Base-by-base conservation (phyloP, 2,329 filamentous ascomycete genomes). In the Cladosporium sp. region DNA sequence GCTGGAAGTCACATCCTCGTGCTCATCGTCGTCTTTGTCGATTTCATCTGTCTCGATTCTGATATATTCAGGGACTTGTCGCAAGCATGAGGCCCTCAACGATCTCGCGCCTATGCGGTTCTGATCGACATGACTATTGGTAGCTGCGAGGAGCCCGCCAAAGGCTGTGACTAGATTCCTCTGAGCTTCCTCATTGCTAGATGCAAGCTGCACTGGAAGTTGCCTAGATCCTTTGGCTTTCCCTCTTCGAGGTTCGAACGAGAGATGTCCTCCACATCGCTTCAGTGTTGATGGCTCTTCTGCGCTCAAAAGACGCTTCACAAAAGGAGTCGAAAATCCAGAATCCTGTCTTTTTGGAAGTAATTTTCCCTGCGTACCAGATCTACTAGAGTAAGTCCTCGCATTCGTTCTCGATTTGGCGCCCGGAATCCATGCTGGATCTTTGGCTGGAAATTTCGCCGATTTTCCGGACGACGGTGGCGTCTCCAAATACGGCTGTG, bases 21-120 rank as follows among this genome's bases (percentile, higher is more conserved):
- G 64, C 3, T 66, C 64, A 10, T 69, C 66, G 4, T 61, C 56
- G 14, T 61, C 54, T 32, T 68, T 65, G 10, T 68, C 56, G 16
- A 63, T 58, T 43, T 73, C 70, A 2, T 69, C 59, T 28, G 63
- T 64, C 16, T 50, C 48, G 22, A 50, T 40, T 5, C 28, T 18
- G 32, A 75, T 72, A 42, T 73, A 73, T 10, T 61, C 61, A 0
- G 73, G 71, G 10, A 75, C 61, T 45, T 66, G 65, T 10, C 66
- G 64, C 31, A 75, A 55, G 49, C 73, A 75, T 3, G 65, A 66
- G 7, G 58, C 58, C 53, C 70, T 61, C 7, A 75, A 61, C 2
- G 70, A 71, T 9, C 67, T 56, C 3, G 70, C 62, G 14, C 72
- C 72, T 7, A 55, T 61, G 44, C 64, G 59, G 48, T 60, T 63